Conservation (phyloP, 768 basidiomycete species). For the Tephrocybe sp. region DNA sequence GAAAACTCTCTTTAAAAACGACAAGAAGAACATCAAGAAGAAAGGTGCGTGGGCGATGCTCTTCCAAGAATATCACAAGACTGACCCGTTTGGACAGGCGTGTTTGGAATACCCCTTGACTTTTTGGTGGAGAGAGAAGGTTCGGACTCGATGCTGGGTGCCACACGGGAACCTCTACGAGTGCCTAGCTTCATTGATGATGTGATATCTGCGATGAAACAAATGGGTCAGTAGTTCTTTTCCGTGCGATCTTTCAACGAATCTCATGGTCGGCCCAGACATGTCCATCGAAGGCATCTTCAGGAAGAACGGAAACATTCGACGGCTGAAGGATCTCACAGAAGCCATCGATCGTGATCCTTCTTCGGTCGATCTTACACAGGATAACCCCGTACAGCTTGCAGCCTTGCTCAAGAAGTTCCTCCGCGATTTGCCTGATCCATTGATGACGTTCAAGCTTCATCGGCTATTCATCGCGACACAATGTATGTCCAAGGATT, state of each 20-base stretch:
- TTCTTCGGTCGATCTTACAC: constrained; percentile 84
- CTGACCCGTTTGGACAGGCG: constrained; percentile 49
- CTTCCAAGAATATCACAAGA: neutral
- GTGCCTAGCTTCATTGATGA: constrained; percentile 99
- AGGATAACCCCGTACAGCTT: constrained; percentile 95
- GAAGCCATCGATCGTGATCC: constrained; percentile 96
- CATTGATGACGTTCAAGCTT: constrained; percentile 91
- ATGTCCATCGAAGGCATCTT: constrained; percentile 99
- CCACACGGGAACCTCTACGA: constrained; percentile 78
- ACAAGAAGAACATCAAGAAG: constrained; percentile 91
- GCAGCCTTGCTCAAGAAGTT: constrained; percentile 98
- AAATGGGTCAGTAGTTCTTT: constrained; percentile 85
- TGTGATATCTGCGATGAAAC: constrained; percentile 96
- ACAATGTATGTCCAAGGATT: constrained; percentile 63
- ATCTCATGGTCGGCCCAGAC: constrained; percentile 65
- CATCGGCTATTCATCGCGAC: constrained; percentile 87
- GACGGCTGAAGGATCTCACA: constrained; percentile 85
- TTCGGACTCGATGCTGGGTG: constrained; percentile 91
- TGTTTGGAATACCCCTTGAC: constrained; percentile 93
- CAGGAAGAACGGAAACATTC: constrained; percentile 96
- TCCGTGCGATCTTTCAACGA: constrained; percentile 4
- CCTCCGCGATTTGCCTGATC: constrained; percentile 93
- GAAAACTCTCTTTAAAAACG: constrained; percentile 92
- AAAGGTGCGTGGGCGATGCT: constrained; percentile 51
- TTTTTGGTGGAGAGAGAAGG: constrained; percentile 92